Conservation (phyloP, 1,284 basidiomycete species). For the Irpex sp. region DNA sequence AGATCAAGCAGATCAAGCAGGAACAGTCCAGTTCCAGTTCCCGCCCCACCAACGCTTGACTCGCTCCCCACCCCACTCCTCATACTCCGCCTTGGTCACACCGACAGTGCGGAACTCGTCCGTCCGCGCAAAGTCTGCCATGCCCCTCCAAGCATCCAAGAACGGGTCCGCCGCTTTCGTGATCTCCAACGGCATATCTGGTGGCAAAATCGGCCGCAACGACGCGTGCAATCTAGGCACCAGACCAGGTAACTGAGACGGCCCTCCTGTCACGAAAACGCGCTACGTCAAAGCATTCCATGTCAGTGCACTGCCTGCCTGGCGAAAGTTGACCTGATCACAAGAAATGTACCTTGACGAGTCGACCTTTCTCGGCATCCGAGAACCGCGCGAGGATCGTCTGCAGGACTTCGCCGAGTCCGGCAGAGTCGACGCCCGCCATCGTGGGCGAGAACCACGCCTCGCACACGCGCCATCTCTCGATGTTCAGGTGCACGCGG, state of each 20-base stretch:
- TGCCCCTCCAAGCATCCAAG: constrained; percentile 89
- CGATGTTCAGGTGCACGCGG: constrained; percentile 90
- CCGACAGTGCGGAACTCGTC: constrained; percentile 53
- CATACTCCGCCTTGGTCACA: constrained; percentile 80
- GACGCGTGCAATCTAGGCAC: constrained; percentile 63
- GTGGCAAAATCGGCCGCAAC: constrained; percentile 79
- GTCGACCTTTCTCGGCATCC: constrained; percentile 47
- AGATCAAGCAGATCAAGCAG: constrained; percentile 6
- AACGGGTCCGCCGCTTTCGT: constrained; percentile 61
- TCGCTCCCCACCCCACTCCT: constrained; percentile 87
- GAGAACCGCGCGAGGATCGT: constrained; percentile 83
- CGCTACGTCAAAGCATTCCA: constrained; percentile 48
- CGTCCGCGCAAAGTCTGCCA: constrained; percentile 78
- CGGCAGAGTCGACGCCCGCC: constrained; percentile 94
- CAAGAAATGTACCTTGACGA: constrained; percentile 26
- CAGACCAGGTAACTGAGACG: constrained; percentile 76
- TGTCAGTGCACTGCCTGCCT: not conserved
- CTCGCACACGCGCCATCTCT: constrained; percentile 91
- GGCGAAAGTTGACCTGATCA: not conserved
- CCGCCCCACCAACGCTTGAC: constrained; percentile 81
- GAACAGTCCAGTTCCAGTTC: constrained; percentile 61
- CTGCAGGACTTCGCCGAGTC: constrained; percentile 87
- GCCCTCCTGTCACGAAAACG: constrained; percentile 87
- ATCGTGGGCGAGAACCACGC: constrained; percentile 91
- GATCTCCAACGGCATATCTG: constrained; percentile 68